phyloP scores from a whole-genome alignment of 345 rosid genomes.

The Hibiscus mutabilis region DNA sequence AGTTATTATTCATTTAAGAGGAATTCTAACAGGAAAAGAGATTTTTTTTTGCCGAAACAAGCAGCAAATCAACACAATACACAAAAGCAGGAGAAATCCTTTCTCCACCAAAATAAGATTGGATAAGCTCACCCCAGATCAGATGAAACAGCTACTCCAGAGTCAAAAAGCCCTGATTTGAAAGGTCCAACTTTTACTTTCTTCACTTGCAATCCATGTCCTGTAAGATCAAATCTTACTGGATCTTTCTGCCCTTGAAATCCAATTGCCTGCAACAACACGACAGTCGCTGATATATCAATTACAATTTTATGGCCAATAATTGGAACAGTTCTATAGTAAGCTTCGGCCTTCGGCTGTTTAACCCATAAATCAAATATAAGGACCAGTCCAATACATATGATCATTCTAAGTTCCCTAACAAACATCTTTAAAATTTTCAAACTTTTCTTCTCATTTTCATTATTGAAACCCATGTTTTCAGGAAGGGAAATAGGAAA shows the following conservation, averaged over 20 bases:
- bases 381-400: not conserved
- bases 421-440: not conserved
- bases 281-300: not conserved
- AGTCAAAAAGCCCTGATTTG: conserved; percentile 71
- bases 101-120: not conserved
- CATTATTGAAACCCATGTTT: not conserved
- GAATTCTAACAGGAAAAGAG: not conserved
- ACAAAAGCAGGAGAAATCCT: not conserved
- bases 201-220: conserved; percentile 42
- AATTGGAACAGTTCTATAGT: not conserved
- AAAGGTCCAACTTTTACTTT: conserved; percentile 95
- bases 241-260: conserved; percentile 47
- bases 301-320: not conserved
- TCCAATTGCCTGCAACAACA: conserved; percentile 51
- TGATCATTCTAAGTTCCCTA: not conserved
- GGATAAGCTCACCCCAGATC: conserved; percentile 47
- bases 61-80: not conserved
- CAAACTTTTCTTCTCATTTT: not conserved
- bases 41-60: too few relatives aligned
- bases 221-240: conserved; percentile 62
- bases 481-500: not conserved
- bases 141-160: conserved; percentile 72
- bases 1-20: not conserved
- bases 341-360: not conserved
- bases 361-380: not conserved